Evolutionary conservation across 192 early-diverging fungal species (phyloP), one percentile per base, ranked within the genome.

Genomic region (Cladochytrium replicatum): DNA sequence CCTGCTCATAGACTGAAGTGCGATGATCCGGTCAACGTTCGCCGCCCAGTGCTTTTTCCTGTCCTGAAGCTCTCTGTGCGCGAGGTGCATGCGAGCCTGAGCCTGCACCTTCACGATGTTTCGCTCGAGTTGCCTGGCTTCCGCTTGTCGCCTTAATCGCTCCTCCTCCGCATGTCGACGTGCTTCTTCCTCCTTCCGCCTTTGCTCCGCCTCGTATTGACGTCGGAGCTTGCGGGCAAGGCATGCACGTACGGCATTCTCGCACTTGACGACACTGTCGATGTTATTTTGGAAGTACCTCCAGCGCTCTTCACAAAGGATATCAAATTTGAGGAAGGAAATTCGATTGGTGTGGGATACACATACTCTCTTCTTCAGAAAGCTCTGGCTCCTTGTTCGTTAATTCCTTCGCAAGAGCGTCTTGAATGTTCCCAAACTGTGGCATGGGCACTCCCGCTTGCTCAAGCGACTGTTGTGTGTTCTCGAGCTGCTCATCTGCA

Each of bases 381-480:
- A 31, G 17, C 57, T 47, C 50, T 45, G 49, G 42, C 28, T 63
- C 58, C 19, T 54, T 59, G 44, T 60, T 58, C 19, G 60, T 64
- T 0, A 68, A 41, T 42, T 77, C 68, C 26, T 46, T 45, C 4
- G 57, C 67, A 3, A 91, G 64, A 6, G 77, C 77, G 32, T 71
- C 68, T 38, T 87, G 81, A 38, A 99, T 79, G 52, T 80, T 83
- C 28, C 83, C 75, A 63, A 99, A 99, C 41, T 85, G 80, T 24
- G 93, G 95, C 80, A 98, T 87, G 4, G 74, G 52, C 1, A 85
- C 74, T 9, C 89, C 91, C 8, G 83, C 66, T 17, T 77, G 72
- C 48, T 93, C 87, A 9, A 99, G 71, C 32, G 84, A 84, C 27
- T 84, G 77, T 55, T 91, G 84, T 0, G 89, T 94, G 26, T 76